phyloP scores from a whole-genome alignment of 2,329 filamentous ascomycete genomes.

The Fusarium sublunatum region DNA sequence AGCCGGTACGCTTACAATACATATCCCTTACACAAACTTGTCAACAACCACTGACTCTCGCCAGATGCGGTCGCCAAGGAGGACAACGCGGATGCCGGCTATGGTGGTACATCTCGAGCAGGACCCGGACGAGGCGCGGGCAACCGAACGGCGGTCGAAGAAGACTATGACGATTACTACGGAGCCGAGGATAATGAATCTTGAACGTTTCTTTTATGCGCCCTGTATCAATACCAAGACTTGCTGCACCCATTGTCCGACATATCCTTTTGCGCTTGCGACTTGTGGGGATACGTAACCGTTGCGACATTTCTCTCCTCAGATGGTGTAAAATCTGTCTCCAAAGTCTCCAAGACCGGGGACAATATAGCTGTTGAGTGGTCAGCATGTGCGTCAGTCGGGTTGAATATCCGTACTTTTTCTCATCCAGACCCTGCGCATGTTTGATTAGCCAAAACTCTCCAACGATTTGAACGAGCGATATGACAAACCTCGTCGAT shows the following conservation, averaged over 20 bases:
- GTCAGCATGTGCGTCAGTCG: slow-evolving; percentile 50
- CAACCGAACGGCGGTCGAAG: slow-evolving; percentile 48
- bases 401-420: slow-evolving; percentile 74
- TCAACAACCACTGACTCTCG: slow-evolving; percentile 25
- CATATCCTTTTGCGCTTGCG: slow-evolving; percentile 24
- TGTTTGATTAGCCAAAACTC: slow-evolving; percentile 34
- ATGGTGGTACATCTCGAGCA: slow-evolving; percentile 46
- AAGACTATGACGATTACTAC: slow-evolving; percentile 67
- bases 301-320: slow-evolving; percentile 38
- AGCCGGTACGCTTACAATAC: slow-evolving; percentile 58
- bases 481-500: slow-evolving; percentile 75
- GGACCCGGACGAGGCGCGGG: slow-evolving; percentile 40
- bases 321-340: slow-evolving; percentile 94
- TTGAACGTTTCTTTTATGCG: slow-evolving; percentile 50
- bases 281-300: slow-evolving; percentile 25
- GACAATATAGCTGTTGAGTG: slow-evolving; percentile 81
- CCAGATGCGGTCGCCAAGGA: slow-evolving; percentile 65
- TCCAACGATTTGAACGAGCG: slow-evolving; percentile 2
- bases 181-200: slow-evolving; percentile 67
- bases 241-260: slow-evolving; percentile 29
- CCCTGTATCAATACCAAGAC: slow-evolving; percentile 37
- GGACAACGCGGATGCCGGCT: slow-evolving; percentile 47
- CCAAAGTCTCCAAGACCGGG: slow-evolving; percentile 96
- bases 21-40: background rate
- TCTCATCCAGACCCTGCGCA: slow-evolving; percentile 84